Evolutionary conservation across 441 rosid genomes (phyloP), one percentile per base, ranked within the genome.

Genomic region (Lepidium campestre): DNA sequence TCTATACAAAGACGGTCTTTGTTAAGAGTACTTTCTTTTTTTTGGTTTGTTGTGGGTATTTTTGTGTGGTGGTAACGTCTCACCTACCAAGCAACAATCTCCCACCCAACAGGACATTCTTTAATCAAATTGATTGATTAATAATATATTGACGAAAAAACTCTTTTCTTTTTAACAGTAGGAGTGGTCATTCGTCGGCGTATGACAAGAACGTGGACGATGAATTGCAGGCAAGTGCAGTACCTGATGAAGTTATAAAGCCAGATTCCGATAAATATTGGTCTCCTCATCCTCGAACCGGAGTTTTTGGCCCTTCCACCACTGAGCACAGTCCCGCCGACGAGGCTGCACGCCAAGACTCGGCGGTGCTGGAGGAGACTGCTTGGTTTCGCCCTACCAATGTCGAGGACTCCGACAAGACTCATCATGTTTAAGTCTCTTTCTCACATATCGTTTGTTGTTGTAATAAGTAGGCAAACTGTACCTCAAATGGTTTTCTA

Each of bases 311-410:
- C 19, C 97, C 97, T 3, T 80, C 84, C 20, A 31, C 68, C 1
- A 6, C 83, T 2, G 86, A 78, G 14, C 72, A 70, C 10, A 48
- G 39, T 40, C 2, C 77, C 1, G 73, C 50, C 14, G 68, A 77
- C 1, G 85, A 66, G 2, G 65, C 50, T 67, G 35, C 44, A 31
- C 22, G 70, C 22, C 68, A 59, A 11, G 54, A 67, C 18, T 45
- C 47, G 8, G 81, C 90, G 0, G 87, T 78, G 60, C 39, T 86
- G 72, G 91, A 86, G 75, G 91, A 92, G 81, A 82, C 81, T 69
- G 98, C 98, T 6, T 93, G 92, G 92, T 93, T 85, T 77, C 97
- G 98, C 42, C 94, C 96, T 5, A 88, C 88, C 2, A 83, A 83
- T 70, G 79, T 88, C 7, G 92, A 90, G 82, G 98, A 93, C 77